These are phyloP conservation scores for Pleodorina starrii DNA, from an alignment of 139 green algal species.

Conservation along the genomic window DNA sequence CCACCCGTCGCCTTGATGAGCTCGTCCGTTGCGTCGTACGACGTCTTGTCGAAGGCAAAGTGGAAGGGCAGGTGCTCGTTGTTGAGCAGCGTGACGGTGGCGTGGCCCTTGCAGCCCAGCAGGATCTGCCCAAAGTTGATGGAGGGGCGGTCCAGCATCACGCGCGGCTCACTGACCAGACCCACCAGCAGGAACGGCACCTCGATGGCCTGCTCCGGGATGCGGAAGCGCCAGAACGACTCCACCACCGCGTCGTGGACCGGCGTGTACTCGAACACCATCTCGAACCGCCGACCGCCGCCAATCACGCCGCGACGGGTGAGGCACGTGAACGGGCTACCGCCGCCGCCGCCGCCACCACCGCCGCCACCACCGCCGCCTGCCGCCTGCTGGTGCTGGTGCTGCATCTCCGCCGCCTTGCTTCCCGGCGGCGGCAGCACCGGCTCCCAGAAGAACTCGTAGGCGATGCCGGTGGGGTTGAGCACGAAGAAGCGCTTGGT, in stretches of 20 bases:
- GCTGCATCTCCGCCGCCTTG: background rate
- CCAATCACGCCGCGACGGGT: slow-evolving; percentile 66
- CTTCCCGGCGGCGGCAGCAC: background rate
- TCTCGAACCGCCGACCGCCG: slow-evolving; percentile 81
- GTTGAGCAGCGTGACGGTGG: slow-evolving; percentile 72
- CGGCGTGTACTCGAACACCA: slow-evolving; percentile 88
- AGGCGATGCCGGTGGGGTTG: slow-evolving; percentile 86
- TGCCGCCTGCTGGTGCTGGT: background rate
- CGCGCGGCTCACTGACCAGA: slow-evolving; percentile 76
- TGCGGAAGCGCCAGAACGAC: slow-evolving; percentile 84
- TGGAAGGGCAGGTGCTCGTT: slow-evolving; percentile 82
- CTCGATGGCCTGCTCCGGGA: slow-evolving; percentile 76
- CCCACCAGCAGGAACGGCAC: slow-evolving; percentile 85
- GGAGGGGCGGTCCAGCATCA: slow-evolving; percentile 77
- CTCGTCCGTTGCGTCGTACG: slow-evolving; percentile 75
- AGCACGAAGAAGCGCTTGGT: slow-evolving; percentile 86
- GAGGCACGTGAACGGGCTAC: slow-evolving; percentile 33
- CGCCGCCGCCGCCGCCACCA: background rate
- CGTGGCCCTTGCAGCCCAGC: slow-evolving; percentile 58
- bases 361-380: background rate
- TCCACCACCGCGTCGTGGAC: slow-evolving; percentile 68
- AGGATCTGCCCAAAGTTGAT: slow-evolving; percentile 82
- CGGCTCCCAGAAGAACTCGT: slow-evolving; percentile 84
- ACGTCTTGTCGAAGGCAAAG: slow-evolving; percentile 79
- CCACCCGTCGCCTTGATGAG: slow-evolving; percentile 59